Evolutionary conservation across 352 stramenopile genomes (phyloP).

Genomic region (Globisporangium cystogenes): DNA sequence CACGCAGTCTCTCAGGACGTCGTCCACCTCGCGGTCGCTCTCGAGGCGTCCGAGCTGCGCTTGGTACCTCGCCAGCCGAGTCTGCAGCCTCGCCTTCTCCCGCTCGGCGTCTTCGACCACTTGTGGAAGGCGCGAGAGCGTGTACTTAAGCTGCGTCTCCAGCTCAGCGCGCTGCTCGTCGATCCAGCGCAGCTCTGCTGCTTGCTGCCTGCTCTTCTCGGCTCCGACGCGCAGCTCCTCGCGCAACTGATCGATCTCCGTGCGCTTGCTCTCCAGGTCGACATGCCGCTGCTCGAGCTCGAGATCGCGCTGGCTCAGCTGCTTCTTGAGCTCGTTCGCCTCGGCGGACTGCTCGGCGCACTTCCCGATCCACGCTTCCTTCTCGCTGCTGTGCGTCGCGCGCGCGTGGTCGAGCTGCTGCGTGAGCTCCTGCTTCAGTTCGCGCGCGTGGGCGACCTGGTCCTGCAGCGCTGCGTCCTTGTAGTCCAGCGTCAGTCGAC

Average conservation of each 20-base stretch:
- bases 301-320: slow-evolving; percentile 35
- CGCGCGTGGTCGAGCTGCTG: slow-evolving; percentile 32
- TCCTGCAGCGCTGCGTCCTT: slow-evolving; percentile 30
- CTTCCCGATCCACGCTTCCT: slow-evolving; percentile 58
- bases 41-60: slow-evolving; percentile 48
- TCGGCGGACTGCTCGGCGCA: slow-evolving; percentile 58
- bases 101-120: slow-evolving; percentile 22
- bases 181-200: slow-evolving; percentile 22
- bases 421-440: slow-evolving; percentile 29
- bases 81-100: slow-evolving; percentile 27
- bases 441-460: slow-evolving; percentile 21
- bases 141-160: slow-evolving; percentile 22
- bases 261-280: slow-evolving; percentile 35
- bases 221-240: slow-evolving; percentile 28
- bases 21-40: slow-evolving; percentile 41
- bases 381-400: slow-evolving; percentile 30
- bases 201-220: slow-evolving; percentile 14
- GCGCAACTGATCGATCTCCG: slow-evolving; percentile 37
- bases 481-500: slow-evolving; percentile 39
- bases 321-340: slow-evolving; percentile 42
- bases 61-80: slow-evolving; percentile 49
- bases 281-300: slow-evolving; percentile 29
- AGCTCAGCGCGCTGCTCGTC: slow-evolving; percentile 20
- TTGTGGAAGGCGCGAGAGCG: slow-evolving; percentile 11
- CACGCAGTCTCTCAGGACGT: slow-evolving; percentile 51